Evolutionary conservation across 176 grass and related monocot species (phyloP).

Genomic region (Bolboschoenus planiculmis): DNA sequence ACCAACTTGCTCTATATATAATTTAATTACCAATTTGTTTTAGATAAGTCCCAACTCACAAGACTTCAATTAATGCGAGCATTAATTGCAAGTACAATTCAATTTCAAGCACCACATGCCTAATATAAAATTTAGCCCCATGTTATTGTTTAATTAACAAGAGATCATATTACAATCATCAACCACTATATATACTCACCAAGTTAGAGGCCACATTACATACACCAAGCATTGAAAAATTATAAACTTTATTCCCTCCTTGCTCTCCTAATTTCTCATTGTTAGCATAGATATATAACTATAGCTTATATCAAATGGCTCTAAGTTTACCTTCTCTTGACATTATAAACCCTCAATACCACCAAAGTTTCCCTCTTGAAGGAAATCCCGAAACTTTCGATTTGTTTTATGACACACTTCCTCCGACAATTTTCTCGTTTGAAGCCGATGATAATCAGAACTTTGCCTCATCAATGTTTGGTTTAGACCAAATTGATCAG

Average conservation of each 20-base stretch:
- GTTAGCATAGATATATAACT: neutral
- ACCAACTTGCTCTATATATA: neutral
- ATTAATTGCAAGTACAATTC: conserved; percentile 23
- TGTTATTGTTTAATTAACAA: neutral
- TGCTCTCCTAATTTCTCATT: neutral
- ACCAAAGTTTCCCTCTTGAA: conserved; percentile 9
- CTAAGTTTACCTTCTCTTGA: conserved; percentile 22
- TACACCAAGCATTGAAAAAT: neutral
- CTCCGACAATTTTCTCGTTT: neutral
- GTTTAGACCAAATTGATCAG: conserved; percentile 6
- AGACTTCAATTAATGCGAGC: neutral
- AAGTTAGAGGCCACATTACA: too few relatives aligned
- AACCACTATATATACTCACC: conserved; percentile 2
- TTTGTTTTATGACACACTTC: neutral
- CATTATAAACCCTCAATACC: conserved; percentile 1
- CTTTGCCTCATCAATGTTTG: neutral
- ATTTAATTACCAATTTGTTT: neutral
- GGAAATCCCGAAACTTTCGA: neutral
- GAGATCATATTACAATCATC: neutral
- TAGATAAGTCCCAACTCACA: neutral
- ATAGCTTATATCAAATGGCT: conserved; percentile 10
- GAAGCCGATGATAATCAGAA: neutral
- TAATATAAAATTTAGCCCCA: conserved; percentile 9
- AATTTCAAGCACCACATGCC: neutral
- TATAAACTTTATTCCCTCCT: neutral